Evolutionary conservation across 2,329 filamentous ascomycete genomes (phyloP), one percentile per base, ranked within the genome.

Genomic region (Taxawa tesnikishii): DNA sequence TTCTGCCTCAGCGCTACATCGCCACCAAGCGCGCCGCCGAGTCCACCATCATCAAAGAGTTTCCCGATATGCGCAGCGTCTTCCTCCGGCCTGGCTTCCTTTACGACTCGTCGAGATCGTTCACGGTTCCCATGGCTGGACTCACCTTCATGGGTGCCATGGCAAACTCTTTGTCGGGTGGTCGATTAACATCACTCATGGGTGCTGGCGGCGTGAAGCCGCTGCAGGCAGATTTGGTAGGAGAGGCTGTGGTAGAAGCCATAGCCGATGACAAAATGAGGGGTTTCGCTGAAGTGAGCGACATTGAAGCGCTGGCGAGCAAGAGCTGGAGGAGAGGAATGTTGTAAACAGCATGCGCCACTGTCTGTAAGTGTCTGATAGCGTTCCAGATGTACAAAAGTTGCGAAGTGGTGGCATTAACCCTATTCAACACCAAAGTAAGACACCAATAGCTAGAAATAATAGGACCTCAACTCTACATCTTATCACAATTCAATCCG

Each of bases 21-120:
- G 73, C 68, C 23, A 94, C 88, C 10, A 98, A 98, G 62, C 67
- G 90, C 41, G 83, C 93, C 53, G 90, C 90, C 6, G 90, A 98
- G 60, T 70, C 65, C 5, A 36, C 34, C 10, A 34, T 44, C 18
- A 25, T 36, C 6, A 16, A 15, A n/a, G 43, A 40, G 15, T 41
- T 44, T 27, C 42, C 42, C 3, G 15, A 65, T 15, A 75, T 92
- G 70, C 73, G 90, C 13, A 75, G 71, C 40, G 63, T 96, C 38
- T 96, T 94, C 55, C 59, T 94, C 33, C 70, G 90, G 17, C 75
- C 88, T 8, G 81, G 81, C 0, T 90, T 98, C 57, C 66, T 98
- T 65, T 98, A 88, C 58, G 90, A 96, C 53, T 70, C 67, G 33
- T 84, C 79, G 37, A 71, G 90, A 39, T 72, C 75, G 11, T 70